Conservation (phyloP, 805 yeast genomes). For the Pichia nanzhaoensis region DNA sequence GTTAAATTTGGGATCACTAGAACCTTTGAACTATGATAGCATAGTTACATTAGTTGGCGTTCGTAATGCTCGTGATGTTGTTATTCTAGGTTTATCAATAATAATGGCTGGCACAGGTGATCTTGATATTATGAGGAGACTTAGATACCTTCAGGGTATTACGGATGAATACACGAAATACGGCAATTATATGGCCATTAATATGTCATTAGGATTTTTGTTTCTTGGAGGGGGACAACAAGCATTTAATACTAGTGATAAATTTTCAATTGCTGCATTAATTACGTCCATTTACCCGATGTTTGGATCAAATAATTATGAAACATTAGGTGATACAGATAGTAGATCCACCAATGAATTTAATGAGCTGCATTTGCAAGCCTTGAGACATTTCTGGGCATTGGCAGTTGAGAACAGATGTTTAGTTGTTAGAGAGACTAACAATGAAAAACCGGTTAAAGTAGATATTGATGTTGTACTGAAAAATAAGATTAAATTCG, state of each 20-base stretch:
- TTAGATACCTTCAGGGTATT: conserved; percentile 62
- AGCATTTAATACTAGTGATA: conserved; percentile 55
- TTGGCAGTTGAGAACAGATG: conserved; percentile 77
- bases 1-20: conserved; percentile 36
- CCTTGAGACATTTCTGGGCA: conserved; percentile 86
- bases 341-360: conserved; percentile 21
- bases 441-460: conserved; percentile 49
- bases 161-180: conserved; percentile 38
- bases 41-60: conserved; percentile 49
- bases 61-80: conserved; percentile 46
- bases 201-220: conserved; percentile 78
- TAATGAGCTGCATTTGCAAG: conserved; percentile 64
- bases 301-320: conserved; percentile 39
- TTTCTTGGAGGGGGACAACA: conserved; percentile 92
- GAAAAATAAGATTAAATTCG: conserved; percentile 32
- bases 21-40: conserved; percentile 49
- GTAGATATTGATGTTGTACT: conserved; percentile 32
- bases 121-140: conserved; percentile 63
- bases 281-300: conserved; percentile 74
- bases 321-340: conserved; percentile 1
- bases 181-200: conserved; percentile 72
- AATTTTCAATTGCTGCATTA: conserved; percentile 61
- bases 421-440: conserved; percentile 66
- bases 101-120: conserved; percentile 93
- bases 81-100: conserved; percentile 60